Base-by-base conservation (phyloP, 2,329 filamentous ascomycete genomes). In the Diaporthe citriasiana region DNA sequence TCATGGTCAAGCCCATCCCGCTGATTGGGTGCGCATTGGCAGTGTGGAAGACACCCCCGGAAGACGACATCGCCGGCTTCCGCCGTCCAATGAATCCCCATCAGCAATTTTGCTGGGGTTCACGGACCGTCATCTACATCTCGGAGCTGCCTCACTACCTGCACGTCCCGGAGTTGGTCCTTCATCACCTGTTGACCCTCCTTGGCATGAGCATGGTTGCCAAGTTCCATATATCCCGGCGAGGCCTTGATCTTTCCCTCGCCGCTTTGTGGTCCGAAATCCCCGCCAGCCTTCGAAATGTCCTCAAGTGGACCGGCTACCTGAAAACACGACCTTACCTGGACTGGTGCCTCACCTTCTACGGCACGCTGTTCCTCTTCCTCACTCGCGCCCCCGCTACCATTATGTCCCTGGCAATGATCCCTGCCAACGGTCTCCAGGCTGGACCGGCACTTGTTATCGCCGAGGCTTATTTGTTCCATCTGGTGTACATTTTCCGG, bases 91-190 rank as follows among this genome's bases (percentile, higher is more conserved):
- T 78, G 33, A 78, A 72, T 57, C 51, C 57, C 9, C 75, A 69
- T 3, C 77, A 79, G 56, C 78, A 79, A 42, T 75, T 73, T 60
- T 79, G 78, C 71, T 79, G 76, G 78, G 78, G 76, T 1, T 76
- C 76, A 25, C 78, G 78, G 15, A 76, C 75, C 6, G 71, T 76
- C 51, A 75, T 77, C 30, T 76, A 75, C 69, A 68, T 78, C 45
- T 74, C 77, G 33, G 78, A 79, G 71, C 40, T 79, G 15, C 75
- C 74, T 17, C 76, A 78, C 70, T 71, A 74, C 50, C 50, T 72
- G 1, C 59, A 74, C 8, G 53, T 76, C 30, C 73, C 76, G 15
- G 78, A 79, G 75, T 74, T 79, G 27, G 30, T 76, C n/a, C 72
- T 77, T 5, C 78, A 79, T 53, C 78, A 79, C 60, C 40, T 75